These are phyloP conservation scores for Trichoderma koningiopsis DNA, from an alignment of 2,329 filamentous ascomycete species.

Conservation along the genomic window DNA sequence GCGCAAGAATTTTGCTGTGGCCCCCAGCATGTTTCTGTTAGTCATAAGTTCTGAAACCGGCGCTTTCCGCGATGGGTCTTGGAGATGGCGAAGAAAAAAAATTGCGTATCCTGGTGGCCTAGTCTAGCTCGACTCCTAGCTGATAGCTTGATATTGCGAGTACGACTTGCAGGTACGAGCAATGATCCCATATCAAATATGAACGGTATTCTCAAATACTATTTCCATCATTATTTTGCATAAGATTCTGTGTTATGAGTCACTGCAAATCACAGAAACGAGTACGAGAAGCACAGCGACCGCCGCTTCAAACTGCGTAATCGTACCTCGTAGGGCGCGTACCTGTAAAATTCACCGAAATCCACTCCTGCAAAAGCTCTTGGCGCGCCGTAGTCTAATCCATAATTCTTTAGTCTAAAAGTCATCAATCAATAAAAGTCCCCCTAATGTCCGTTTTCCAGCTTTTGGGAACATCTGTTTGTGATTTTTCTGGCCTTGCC, in stretches of 20 bases:
- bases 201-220: not conserved
- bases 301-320: not conserved
- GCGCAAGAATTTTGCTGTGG: conserved; percentile 2
- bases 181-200: not conserved
- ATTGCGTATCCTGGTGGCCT: not conserved
- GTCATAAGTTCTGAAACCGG: conserved; percentile 20
- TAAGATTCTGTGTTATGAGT: not conserved
- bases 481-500: not conserved
- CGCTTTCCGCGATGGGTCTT: conserved; percentile 21
- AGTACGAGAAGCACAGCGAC: no score
- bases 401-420: conserved; percentile 3
- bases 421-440: not conserved
- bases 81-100: not conserved
- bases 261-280: not conserved
- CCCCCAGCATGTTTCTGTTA: conserved; percentile 9
- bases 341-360: conserved; percentile 3
- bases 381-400: conserved; percentile 5
- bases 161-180: not conserved
- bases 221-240: not conserved
- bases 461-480: conserved; percentile 9
- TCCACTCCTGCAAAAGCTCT: conserved; percentile 11
- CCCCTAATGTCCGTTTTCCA: not conserved
- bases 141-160: not conserved
- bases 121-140: not conserved
- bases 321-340: not conserved